Base-by-base conservation (phyloP, 441 rosid genomes). In the Breynia disticha region DNA sequence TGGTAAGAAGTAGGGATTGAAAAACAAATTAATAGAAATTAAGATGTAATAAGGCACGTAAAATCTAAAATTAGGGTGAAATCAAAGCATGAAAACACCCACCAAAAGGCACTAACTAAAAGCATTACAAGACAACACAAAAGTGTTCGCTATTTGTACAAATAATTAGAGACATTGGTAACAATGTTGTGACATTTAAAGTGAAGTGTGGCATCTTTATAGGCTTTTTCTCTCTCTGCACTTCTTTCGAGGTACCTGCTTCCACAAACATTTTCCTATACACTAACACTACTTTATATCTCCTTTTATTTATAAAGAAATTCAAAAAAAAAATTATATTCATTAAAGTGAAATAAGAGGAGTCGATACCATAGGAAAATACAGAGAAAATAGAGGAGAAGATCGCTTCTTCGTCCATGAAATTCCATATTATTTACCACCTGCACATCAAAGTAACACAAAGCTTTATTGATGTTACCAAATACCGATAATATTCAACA, bases 221-320 rank as follows among this genome's bases (percentile, higher is more conserved):
- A 28, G 63, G 46, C 54, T 54, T 61, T 66, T 54, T 39, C 64
- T 50, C 62, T 49, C 51, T 51, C 55, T 60, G 56, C 71, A 52
- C 77, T 48, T 60, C 62, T 65, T 72, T 68, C 76, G 17, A 72
- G 72, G 62, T 21, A 50, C 62, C 69, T 46, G 45, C 41, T 63
- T 62, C 64, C 64, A 60, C 16, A n/a, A 22, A 54, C 71, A 59
- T 59, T 61, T 66, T 52, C 53, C 58, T 57, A 43, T 56, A 50
- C 58, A 48, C 50, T 42, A 49, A 50, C 58, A 48, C 50, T 42
- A 49, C 55, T 55, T 66, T 19, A 14, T 42, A 22, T 19, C 17
- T 16, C 48, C 61, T 52, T 57, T 65, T 56, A 55, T 0, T 2
- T 8, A 50, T 46, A 56, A 68, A 53, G 21, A 55, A 59, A 56